Base-by-base conservation (phyloP, 495 filamentous ascomycete genomes). In the Glonium stellatum region DNA sequence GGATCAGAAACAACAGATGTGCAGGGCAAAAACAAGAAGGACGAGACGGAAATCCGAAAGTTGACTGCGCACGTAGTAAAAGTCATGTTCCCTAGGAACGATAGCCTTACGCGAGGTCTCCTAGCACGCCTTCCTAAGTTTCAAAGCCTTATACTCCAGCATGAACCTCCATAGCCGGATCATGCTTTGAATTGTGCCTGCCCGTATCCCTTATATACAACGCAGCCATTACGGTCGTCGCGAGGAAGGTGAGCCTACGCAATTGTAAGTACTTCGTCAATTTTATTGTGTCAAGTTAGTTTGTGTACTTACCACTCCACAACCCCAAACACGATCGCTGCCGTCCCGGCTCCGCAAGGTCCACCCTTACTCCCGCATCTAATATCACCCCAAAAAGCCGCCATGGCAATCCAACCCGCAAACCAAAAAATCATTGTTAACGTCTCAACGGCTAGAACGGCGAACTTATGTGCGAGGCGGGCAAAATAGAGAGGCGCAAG, bases 381-480 rank as follows among this genome's bases (percentile, higher is more conserved):
- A 15, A 39, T 13, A 3, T 78, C 68, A 13, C 78, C 79, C 55
- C 87, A 72, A 52, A 78, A 75, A 5, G 82, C 83, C 1, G 84
- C 88, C 1, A 90, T 66, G 0, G 88, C 88, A 69, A 95, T 84
- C 62, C 87, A 87, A 27, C 86, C 89, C 0, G 87, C 83, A 69
- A 96, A 92, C 90, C 90, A 95, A 77, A 96, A 91, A 44, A 92
- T 79, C 77, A 83, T 84, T 34, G 89, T 91, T 12, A 92, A 46
- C 41, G 76, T 74, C 63, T 92, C 87, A 25, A 87, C 75, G 10
- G 66, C 84, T 10, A 86, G 75, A 5, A 90, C 79, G 47, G 75
- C 80, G 19, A 80, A 79, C 13, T 76, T 80, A 71, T 88, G 84
- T 56, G 80, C 79, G 6, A 81, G 59, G 27, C 69, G 72, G 1